Evolutionary conservation across 495 filamentous ascomycete genomes (phyloP), one percentile per base, ranked within the genome.

Genomic region (Aspergillus haitiensis): DNA sequence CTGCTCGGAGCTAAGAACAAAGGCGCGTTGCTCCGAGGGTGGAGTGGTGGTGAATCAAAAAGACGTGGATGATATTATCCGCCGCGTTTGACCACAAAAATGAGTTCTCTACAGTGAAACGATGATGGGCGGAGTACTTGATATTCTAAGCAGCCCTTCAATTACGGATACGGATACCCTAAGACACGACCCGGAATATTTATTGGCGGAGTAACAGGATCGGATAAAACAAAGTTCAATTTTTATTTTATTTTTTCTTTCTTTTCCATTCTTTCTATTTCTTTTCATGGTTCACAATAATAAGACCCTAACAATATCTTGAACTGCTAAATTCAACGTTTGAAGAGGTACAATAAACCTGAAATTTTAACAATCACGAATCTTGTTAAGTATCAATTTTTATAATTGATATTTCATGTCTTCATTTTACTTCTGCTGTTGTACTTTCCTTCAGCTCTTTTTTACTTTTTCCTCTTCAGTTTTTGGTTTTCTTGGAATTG

Each of bases 11-110:
- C 83, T 99, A n/a, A 88, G 92, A 58, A 88, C 89, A 66, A 99
- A 99, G 76, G 95, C 95, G 47, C 93, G 93, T 70, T 99, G 95
- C 70, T 95, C 92, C 2, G 94, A 95, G 67, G 85, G 81, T 31
- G 93, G 94, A 32, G 89, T 93, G n/a, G 91, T 97, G 21, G 88
- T 98, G 50, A 88, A 91, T 64, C 84, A 97, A 74, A 85, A 85
- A 44, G 92, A 97, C 70, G 93, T 97, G 65, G 87, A 96, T 66
- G 81, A 80, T 52, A 89, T 93, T 56, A 81, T 95, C 78, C 85
- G 82, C 32, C 82, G 81, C 60, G 75, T 53, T 33, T 57, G 11
- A 57, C 32, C 11, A 18, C 63, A 31, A 72, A 27, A 27, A 72
- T n/a, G 72, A 72, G 49, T 36, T 35, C 32, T 10, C 5, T n/a